phyloP scores from a whole-genome alignment of 768 basidiomycete genomes.

The Neoboletus brunneissimus region DNA sequence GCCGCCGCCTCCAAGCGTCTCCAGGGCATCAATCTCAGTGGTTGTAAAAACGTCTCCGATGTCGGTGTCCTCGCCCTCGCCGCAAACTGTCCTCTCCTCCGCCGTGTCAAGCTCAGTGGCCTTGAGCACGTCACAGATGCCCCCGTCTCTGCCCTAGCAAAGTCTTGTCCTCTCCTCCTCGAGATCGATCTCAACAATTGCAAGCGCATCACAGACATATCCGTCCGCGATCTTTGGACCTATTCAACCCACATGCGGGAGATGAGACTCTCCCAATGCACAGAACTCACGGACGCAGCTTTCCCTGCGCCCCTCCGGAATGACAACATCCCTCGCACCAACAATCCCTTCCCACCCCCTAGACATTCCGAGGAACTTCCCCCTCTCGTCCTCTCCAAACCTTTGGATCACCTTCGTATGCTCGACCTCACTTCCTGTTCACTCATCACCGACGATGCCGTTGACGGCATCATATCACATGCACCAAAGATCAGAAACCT shows the following conservation, averaged over 20 bases:
- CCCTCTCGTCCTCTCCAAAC: constrained; percentile 60
- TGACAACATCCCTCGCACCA: constrained; percentile 34
- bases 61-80: constrained; percentile 75
- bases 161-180: constrained; percentile 78
- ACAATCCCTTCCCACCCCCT: constrained; percentile 43
- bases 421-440: constrained; percentile 88
- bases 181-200: constrained; percentile 94
- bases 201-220: constrained; percentile 68
- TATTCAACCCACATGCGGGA: constrained; percentile 84
- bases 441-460: constrained; percentile 74
- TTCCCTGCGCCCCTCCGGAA: constrained; percentile 70
- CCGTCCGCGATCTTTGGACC: constrained; percentile 82
- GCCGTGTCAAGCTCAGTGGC: constrained; percentile 86
- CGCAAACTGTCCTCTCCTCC: constrained; percentile 66
- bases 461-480: constrained; percentile 78
- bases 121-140: constrained; percentile 73
- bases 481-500: constrained; percentile 84
- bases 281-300: constrained; percentile 73
- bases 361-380: constrained; percentile 46
- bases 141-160: constrained; percentile 72
- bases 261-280: constrained; percentile 79
- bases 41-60: constrained; percentile 81
- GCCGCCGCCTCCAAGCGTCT: constrained; percentile 68
- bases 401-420: constrained; percentile 86
- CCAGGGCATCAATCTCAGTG: constrained; percentile 89